Base-by-base conservation (phyloP, 352 stramenopile genomes). In the Phytophthora idaei region DNA sequence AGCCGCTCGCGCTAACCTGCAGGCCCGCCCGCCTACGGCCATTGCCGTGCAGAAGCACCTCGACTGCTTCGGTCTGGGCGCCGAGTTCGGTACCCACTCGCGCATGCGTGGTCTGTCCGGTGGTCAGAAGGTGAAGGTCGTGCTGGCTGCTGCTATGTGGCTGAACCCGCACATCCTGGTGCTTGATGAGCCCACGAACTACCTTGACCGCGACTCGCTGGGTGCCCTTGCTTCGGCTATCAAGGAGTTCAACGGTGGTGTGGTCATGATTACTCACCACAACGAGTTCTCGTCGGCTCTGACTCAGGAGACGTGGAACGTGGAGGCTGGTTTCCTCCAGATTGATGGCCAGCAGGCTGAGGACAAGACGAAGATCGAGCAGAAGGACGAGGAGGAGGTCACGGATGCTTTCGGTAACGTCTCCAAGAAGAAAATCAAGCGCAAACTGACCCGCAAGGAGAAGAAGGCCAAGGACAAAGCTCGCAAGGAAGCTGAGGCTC, bases 111-210 rank as follows among this genome's bases (percentile, higher is more conserved):
- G 96, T 81, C 84, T 99, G 36, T 99, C 94, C 50, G 97, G 97
- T 78, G 97, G 97, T 71, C 97, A 99, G 83, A 99, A 99, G 89
- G 96, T 99, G 37, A 99, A 99, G 92, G 96, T 99, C 47, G 97
- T 99, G 61, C 80, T 99, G 41, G 97, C 81, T 54, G 97, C 97
- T 74, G 94, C 93, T 57, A 98, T 98, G 87, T 98, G 93, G 96
- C 97, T 97, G 71, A 96, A 98, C 87, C 91, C 95, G 52, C 92
- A 98, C 85, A 90, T 98, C 58, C 80, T 98, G 64, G 93, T 98
- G 64, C 81, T 98, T 53, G 94, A 98, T 81, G 95, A 98, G 80
- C 95, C 95, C 29, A 98, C 95, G 63, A 98, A 98, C 83, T 98
- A 98, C 77, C 80, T 98, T 50, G 96, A 99, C 78, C 93, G 97